Percentiles rank a stretch among this genome's conserved stretches.
phyloP scores from a whole-genome alignment of 2,329 filamentous ascomycete genomes.

The Sporothrix sp. region DNA sequence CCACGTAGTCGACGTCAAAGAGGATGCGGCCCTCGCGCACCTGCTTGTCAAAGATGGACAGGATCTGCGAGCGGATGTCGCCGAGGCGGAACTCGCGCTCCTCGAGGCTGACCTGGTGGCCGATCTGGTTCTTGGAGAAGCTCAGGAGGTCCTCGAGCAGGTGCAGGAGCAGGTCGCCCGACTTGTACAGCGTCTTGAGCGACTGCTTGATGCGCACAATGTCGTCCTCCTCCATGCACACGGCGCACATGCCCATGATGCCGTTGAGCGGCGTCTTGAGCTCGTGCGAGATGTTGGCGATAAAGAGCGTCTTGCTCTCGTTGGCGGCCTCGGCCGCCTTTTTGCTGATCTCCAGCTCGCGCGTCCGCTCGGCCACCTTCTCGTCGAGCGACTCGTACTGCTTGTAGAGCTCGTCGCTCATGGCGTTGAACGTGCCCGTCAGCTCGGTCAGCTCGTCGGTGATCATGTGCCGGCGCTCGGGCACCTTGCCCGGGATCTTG shows the following conservation, averaged over 20 bases:
- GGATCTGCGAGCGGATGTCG: constrained; percentile 74
- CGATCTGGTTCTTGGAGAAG: constrained; percentile 92
- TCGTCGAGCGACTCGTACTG: constrained; percentile 80
- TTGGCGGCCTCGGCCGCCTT: constrained; percentile 91
- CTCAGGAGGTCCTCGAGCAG: constrained; percentile 81
- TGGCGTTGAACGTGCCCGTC: constrained; percentile 80
- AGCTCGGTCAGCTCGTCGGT: constrained; percentile 81
- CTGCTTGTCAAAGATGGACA: constrained; percentile 85
- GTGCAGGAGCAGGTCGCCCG: constrained; percentile 73
- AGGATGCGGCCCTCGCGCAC: constrained; percentile 69
- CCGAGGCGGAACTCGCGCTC: constrained; percentile 75
- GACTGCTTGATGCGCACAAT: constrained; percentile 68
- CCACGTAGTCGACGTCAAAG: constrained; percentile 62
- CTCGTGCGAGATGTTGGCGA: constrained; percentile 83
- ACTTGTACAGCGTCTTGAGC: constrained; percentile 81
- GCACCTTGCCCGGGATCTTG: constrained; percentile 76
- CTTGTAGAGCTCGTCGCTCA: constrained; percentile 81
- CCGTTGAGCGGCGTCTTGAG: constrained; percentile 93
- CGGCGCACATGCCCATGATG: constrained; percentile 86
- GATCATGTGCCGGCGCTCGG: constrained; percentile 62
- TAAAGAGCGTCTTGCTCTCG: constrained; percentile 94
- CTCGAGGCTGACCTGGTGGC: constrained; percentile 70
- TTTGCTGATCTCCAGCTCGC: constrained; percentile 79
- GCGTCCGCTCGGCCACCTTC: constrained; percentile 71
- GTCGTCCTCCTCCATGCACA: constrained; percentile 88